Evolutionary conservation across 805 yeast species (phyloP), one percentile per base, ranked within the genome.

Genomic region (Naumovozyma dairenensis): DNA sequence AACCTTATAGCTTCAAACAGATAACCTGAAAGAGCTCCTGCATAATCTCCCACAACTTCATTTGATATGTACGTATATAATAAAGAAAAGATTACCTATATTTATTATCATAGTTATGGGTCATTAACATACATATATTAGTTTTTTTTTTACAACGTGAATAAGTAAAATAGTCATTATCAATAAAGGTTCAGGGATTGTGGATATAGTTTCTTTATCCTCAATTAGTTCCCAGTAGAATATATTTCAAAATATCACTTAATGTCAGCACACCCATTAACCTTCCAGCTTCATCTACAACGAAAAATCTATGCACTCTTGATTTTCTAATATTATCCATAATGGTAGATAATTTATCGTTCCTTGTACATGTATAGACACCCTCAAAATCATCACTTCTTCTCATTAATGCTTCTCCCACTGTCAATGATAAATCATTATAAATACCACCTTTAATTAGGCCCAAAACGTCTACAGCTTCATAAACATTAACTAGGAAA

Each of bases 381-480:
- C 99, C 98, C 59, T 92, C 97, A 49, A 89, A 92, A 55, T 92
- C 96, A 46, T 87, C 96, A 4, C 94, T 78, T 40, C 63, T 54
- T 59, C 94, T 76, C 76, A 92, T 74, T 34, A 92, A 65, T 0
- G 97, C 97, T 58, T 92, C 96, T 3, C 98, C 99, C 4, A 92
- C 96, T 38, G 89, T 79, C 45, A 92, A 65, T 25, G 86, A 80
- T 40, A 89, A 65, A 58, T 92, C 97, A 24, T 86, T 80, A 52
- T 89, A 86, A 53, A 86, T 77, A 4, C 96, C 96, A 25, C 96
- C 95, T 59, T 87, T 89, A 38, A 92, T 85, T 46, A 92, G 66
- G 0, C 95, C 83, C 46, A 92, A 66, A 3, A 92, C 93, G 60
- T 92, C 99, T 21, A 85, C 93, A 0, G 96, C 93, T 62, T 92